Conservation (phyloP, 2,329 filamentous ascomycete species). For the Coniochaeta prunicola region DNA sequence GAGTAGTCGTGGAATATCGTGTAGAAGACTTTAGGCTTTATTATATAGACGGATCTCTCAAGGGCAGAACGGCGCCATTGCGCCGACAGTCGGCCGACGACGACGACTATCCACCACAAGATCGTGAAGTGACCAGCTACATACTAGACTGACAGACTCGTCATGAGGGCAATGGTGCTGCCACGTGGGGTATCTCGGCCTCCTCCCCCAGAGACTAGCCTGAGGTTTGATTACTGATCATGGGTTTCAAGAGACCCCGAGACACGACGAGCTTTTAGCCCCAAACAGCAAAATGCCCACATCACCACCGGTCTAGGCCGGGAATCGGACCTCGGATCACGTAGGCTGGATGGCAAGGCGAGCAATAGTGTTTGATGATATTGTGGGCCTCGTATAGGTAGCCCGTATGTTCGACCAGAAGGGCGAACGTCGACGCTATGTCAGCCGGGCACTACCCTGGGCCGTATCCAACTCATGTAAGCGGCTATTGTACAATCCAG, state of each 20-base stretch:
- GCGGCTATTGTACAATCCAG: neutral
- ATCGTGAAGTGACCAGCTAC: neutral
- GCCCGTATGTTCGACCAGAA: neutral
- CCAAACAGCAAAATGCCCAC: neutral
- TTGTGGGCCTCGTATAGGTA: neutral
- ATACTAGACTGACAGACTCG: neutral
- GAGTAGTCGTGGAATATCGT: neutral
- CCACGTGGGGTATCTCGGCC: neutral
- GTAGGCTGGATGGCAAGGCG: neutral
- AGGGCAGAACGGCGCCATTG: too few relatives aligned
- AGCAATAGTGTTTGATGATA: neutral
- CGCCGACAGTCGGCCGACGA: too few relatives aligned
- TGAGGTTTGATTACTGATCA: neutral
- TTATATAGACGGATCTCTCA: neutral
- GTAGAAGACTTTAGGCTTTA: too few relatives aligned
- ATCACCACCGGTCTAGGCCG: neutral
- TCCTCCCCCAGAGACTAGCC: neutral
- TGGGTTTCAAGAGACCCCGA: neutral
- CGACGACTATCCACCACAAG: too few relatives aligned
- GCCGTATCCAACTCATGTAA: neutral
- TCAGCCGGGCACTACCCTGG: neutral
- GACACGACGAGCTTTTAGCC: neutral
- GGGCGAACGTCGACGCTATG: neutral
- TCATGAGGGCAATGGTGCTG: neutral
- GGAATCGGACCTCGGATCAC: neutral